Conservation (phyloP, 1,284 basidiomycete genomes). For the Fomitiporia mediterranea region DNA sequence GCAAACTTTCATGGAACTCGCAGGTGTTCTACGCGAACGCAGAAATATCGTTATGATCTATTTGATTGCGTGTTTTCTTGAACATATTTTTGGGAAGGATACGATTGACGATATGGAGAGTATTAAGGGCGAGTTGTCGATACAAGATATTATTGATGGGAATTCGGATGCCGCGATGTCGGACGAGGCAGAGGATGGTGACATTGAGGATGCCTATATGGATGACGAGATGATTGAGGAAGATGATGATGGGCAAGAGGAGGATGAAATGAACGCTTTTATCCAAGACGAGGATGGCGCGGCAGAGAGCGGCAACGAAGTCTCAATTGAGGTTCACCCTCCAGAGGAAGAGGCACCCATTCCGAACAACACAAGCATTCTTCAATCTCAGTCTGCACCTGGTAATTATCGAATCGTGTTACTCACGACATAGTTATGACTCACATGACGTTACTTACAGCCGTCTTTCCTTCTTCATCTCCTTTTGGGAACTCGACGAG, state of each 20-base stretch:
- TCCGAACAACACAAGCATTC: background rate
- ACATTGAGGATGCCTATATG: slow-evolving; percentile 8
- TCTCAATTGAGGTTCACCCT: slow-evolving; percentile 24
- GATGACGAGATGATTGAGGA: slow-evolving; percentile 20
- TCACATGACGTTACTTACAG: background rate
- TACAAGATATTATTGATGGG: slow-evolving; percentile 80
- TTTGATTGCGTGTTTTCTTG: slow-evolving; percentile 70
- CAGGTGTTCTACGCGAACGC: slow-evolving; percentile 47
- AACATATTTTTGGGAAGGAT: slow-evolving; percentile 66
- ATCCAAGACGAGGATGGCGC: slow-evolving; percentile 25
- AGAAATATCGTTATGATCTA: slow-evolving; percentile 67
- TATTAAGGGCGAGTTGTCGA: slow-evolving; percentile 57
- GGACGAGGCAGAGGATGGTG: background rate
- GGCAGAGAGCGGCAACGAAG: slow-evolving; percentile 22
- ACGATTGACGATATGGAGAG: slow-evolving; percentile 72
- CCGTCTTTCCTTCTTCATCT: slow-evolving; percentile 2
- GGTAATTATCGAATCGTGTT: background rate
- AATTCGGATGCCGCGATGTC: slow-evolving; percentile 30
- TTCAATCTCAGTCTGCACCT: background rate
- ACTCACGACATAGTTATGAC: background rate
- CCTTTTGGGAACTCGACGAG: background rate
- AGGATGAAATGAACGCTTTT: slow-evolving; percentile 18
- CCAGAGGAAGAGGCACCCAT: slow-evolving; percentile 9
- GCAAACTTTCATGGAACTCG: slow-evolving; percentile 60
- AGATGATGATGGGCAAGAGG: slow-evolving; percentile 21